Conservation (phyloP, 176 grass and related monocot species). For the Zea mays region DNA sequence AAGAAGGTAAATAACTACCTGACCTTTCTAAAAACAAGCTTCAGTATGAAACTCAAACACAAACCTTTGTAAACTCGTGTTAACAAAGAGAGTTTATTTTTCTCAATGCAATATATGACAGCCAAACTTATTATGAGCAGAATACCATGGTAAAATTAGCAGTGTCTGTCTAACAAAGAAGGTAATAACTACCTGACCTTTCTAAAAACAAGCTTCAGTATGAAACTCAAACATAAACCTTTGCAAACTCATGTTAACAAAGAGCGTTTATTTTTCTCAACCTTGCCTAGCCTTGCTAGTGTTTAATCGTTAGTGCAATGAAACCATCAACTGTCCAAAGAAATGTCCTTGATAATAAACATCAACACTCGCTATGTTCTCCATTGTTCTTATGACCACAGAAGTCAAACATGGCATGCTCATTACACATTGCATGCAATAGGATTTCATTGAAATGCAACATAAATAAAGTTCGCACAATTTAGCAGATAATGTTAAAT, state of each 20-base stretch:
- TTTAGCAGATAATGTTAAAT: constrained; percentile 2
- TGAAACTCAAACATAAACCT: neutral
- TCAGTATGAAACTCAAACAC: neutral
- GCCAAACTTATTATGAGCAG: neutral
- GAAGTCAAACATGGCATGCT: constrained; percentile 3
- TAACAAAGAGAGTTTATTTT: constrained; percentile 2
- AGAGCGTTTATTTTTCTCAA: neutral
- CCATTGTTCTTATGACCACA: neutral
- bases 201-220: neutral
- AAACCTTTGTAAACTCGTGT: neutral
- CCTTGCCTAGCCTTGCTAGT: neutral
- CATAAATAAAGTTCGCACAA: neutral
- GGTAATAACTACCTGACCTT: neutral
- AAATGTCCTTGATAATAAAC: neutral
- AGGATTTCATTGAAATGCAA: neutral
- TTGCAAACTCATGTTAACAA: neutral
- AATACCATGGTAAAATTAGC: neutral
- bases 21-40: neutral
- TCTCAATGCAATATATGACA: neutral
- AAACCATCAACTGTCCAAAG: neutral
- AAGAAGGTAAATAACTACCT: neutral
- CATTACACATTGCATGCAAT: constrained; percentile 2
- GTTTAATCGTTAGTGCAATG: neutral
- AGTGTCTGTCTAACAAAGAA: neutral
- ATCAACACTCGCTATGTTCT: neutral